phyloP scores from a whole-genome alignment of 192 early-diverging fungal genomes.

The Podila verticillata region DNA sequence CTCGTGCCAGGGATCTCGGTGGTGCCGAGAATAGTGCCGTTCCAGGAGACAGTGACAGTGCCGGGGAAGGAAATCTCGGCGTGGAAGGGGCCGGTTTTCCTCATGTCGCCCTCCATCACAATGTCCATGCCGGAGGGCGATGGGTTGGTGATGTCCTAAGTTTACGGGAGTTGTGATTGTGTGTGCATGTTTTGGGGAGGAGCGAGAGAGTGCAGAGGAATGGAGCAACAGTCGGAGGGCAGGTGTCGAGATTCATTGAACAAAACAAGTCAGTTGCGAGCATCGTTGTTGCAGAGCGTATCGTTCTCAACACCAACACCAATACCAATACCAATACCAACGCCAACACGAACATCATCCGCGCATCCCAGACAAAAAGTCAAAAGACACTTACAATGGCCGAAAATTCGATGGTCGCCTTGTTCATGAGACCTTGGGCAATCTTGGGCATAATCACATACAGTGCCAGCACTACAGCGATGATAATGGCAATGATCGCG shows the following conservation, averaged over 20 bases:
- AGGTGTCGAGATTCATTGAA: too few species aligned
- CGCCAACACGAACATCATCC: too few species aligned
- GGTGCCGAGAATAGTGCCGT: constrained; percentile 17
- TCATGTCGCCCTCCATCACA: constrained; percentile 19
- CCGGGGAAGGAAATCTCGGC: constrained; percentile 50
- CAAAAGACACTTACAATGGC: not conserved
- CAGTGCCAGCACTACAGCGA: constrained; percentile 54
- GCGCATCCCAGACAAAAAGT: not conserved
- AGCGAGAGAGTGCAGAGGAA: not conserved
- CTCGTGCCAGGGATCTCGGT: constrained; percentile 16
- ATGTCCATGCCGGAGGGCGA: constrained; percentile 7
- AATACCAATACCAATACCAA: too few species aligned
- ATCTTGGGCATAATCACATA: constrained; percentile 63
- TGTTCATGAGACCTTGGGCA: constrained; percentile 47
- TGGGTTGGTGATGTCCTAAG: constrained; percentile 18
- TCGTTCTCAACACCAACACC: too few species aligned
- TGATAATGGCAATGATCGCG: constrained; percentile 31
- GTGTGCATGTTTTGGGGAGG: not conserved
- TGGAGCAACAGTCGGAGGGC: not conserved
- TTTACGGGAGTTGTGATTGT: not conserved
- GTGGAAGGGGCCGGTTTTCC: constrained; percentile 54
- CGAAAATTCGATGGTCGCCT: not conserved
- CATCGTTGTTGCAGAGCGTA: too few species aligned
- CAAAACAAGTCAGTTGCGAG: too few species aligned
- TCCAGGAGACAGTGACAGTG: constrained; percentile 39